These are phyloP conservation scores for Rhizoclosmatium globosum DNA, from an alignment of 192 early-diverging fungal genomes.

Conservation along the genomic window DNA sequence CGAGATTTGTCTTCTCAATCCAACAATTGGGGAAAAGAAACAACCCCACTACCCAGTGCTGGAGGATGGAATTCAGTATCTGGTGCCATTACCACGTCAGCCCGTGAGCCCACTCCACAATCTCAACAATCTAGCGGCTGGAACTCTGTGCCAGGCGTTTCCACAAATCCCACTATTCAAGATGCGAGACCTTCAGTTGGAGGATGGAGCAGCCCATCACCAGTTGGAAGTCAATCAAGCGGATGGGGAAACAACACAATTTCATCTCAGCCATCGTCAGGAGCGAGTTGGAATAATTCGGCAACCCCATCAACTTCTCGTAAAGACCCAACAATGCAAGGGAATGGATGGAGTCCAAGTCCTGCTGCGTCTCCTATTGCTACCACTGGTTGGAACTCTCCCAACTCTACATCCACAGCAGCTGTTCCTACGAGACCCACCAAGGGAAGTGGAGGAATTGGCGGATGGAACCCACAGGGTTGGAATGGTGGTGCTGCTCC, in stretches of 20 bases:
- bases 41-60: neutral
- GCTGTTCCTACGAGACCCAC: neutral
- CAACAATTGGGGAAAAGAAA: neutral
- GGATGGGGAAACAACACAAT: neutral
- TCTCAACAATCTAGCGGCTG: neutral
- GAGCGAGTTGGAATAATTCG: too few species aligned
- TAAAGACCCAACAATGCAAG: neutral
- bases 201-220: slow-evolving; percentile 14
- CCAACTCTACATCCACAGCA: neutral
- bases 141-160: slow-evolving; percentile 16
- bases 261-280: neutral
- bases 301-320: neutral
- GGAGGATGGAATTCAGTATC: slow-evolving; percentile 8
- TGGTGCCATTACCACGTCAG: neutral
- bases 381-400: neutral
- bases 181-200: slow-evolving; percentile 2
- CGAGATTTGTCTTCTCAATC: neutral
- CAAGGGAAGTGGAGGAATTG: slow-evolving; percentile 23
- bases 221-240: slow-evolving; percentile 8
- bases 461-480: slow-evolving; percentile 27
- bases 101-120: neutral
- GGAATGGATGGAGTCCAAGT: neutral
- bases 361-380: neutral
- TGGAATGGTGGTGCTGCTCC: neutral
- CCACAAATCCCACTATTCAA: slow-evolving; percentile 1